These are phyloP conservation scores for Chenopodium album DNA, from an alignment of 148 eudicot genomes.

Conservation along the genomic window DNA sequence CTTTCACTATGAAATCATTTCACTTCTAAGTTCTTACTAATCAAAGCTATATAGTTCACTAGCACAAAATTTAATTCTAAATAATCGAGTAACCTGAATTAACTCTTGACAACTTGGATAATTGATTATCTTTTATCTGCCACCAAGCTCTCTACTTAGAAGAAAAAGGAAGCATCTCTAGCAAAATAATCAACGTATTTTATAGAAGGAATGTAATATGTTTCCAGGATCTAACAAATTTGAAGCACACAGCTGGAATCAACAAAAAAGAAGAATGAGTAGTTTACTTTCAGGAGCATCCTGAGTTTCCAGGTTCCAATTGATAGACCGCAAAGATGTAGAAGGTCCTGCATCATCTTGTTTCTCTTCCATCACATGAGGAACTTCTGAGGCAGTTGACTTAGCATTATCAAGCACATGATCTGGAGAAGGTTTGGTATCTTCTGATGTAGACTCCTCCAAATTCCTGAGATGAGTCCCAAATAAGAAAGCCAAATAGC, in stretches of 20 bases:
- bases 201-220: neutral
- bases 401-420: slow-evolving; percentile 39
- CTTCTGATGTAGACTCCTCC: slow-evolving; percentile 45
- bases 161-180: neutral
- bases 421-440: slow-evolving; percentile 32
- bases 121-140: neutral
- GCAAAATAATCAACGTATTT: neutral
- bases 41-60: neutral
- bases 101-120: neutral
- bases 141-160: neutral
- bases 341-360: slow-evolving; percentile 38
- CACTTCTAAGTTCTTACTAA: neutral
- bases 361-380: slow-evolving; percentile 38
- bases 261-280: neutral
- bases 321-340: slow-evolving; percentile 35
- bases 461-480: slow-evolving; percentile 37
- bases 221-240: slow-evolving; percentile 1
- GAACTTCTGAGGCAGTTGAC: slow-evolving; percentile 38
- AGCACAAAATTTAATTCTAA: neutral
- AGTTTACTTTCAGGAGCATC: slow-evolving; percentile 74
- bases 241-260: slow-evolving; percentile 1
- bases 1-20: neutral
- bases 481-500: slow-evolving; percentile 13
- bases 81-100: neutral
- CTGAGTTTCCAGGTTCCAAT: slow-evolving; percentile 52